phyloP scores from a whole-genome alignment of 306 rosid genomes.

The Castanea sativa region DNA sequence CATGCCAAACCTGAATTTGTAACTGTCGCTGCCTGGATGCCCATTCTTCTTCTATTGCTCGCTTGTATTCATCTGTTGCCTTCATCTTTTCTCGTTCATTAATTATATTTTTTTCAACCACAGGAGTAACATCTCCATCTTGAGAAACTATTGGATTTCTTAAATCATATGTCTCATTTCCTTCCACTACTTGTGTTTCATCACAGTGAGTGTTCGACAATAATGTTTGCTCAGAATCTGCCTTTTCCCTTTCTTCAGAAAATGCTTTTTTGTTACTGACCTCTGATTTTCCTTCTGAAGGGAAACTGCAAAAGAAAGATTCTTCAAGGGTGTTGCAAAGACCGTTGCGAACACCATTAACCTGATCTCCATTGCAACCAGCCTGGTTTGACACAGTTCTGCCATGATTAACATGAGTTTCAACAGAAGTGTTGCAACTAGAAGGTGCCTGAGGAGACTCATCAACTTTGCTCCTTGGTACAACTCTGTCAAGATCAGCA shows the following conservation, averaged over 20 bases:
- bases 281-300: not conserved
- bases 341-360: not conserved
- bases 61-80: slow-evolving; percentile 84
- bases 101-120: slow-evolving; percentile 41
- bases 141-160: slow-evolving; percentile 21
- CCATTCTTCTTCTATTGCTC: slow-evolving; percentile 82
- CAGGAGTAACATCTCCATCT: slow-evolving; percentile 20
- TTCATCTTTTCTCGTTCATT: slow-evolving; percentile 74
- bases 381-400: not conserved
- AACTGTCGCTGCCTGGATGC: slow-evolving; percentile 76
- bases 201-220: not conserved
- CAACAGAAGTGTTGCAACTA: slow-evolving; percentile 25
- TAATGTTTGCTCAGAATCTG: slow-evolving; percentile 16
- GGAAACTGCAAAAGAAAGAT: not conserved
- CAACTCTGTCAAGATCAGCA: slow-evolving; percentile 19
- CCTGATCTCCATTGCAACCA: not conserved
- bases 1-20: slow-evolving; percentile 69
- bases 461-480: slow-evolving; percentile 14
- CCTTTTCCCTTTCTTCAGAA: slow-evolving; percentile 13
- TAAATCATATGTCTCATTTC: slow-evolving; percentile 4
- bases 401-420: slow-evolving; percentile 21
- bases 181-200: slow-evolving; percentile 14
- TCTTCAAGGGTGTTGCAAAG: slow-evolving; percentile 10
- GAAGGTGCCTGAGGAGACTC: slow-evolving; percentile 7
- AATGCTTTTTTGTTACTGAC: slow-evolving; percentile 8